These are phyloP conservation scores for Exophiala mesophila DNA, from an alignment of 2,329 filamentous ascomycete species.

Conservation along the genomic window DNA sequence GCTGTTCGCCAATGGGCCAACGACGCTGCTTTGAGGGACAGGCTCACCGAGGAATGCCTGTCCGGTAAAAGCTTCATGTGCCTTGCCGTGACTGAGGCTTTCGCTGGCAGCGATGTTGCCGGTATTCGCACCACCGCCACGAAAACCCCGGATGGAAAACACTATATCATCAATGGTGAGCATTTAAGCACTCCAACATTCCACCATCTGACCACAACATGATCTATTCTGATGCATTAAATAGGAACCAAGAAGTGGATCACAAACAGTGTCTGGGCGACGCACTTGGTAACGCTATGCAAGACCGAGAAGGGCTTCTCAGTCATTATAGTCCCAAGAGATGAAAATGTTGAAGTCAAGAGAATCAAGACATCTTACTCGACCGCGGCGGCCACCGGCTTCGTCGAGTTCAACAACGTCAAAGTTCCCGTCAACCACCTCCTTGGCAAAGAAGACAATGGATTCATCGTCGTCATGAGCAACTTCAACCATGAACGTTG, in stretches of 20 bases:
- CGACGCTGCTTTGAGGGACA: conserved; percentile 55
- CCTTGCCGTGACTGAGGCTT: conserved; percentile 75
- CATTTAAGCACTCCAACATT: too few species aligned
- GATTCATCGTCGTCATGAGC: conserved; percentile 71
- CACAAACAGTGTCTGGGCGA: conserved; percentile 66
- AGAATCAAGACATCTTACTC: conserved; percentile 63
- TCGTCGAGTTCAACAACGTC: conserved; percentile 71
- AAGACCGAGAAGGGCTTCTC: conserved; percentile 64
- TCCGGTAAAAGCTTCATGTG: conserved; percentile 63
- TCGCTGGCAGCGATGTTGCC: conserved; percentile 68
- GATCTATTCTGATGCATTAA: too few species aligned
- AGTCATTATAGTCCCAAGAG: conserved; percentile 63
- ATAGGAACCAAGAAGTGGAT: conserved; percentile 79
- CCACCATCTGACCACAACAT: too few species aligned
- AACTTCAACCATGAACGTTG: conserved; percentile 79
- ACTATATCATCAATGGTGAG: conserved; percentile 51
- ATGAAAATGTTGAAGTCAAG: conserved; percentile 64
- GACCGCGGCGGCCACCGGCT: conserved; percentile 63
- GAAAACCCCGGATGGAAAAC: conserved; percentile 58
- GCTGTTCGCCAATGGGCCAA: conserved; percentile 69
- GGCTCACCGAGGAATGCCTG: conserved; percentile 63
- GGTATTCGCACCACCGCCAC: conserved; percentile 64
- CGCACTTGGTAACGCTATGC: conserved; percentile 66
- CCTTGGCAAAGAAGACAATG: conserved; percentile 63
- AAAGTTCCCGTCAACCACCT: conserved; percentile 65